Percentiles rank a stretch among this genome's conserved stretches.
Evolutionary conservation across 2,329 filamentous ascomycete genomes (phyloP).

Genomic region (Colletotrichum australisinense): DNA sequence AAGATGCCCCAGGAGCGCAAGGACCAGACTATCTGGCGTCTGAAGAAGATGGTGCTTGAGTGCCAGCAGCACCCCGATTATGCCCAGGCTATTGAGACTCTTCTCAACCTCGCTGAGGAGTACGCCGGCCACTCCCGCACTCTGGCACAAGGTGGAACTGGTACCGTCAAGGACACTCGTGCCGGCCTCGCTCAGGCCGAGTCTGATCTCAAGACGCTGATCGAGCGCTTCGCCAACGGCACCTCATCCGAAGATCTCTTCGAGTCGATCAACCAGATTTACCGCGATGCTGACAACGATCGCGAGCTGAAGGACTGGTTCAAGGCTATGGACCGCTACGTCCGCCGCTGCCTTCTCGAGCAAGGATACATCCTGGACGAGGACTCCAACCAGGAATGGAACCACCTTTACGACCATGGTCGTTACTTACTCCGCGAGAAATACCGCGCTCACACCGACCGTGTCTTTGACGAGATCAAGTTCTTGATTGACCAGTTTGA

Average conservation of each 20-base stretch:
- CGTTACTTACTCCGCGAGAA: slow-evolving; percentile 88
- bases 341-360: slow-evolving; percentile 86
- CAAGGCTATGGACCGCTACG: slow-evolving; percentile 78
- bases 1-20: slow-evolving; percentile 95
- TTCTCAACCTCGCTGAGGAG: slow-evolving; percentile 85
- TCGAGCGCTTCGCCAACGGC: slow-evolving; percentile 96
- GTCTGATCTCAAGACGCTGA: slow-evolving; percentile 83
- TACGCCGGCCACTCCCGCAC: slow-evolving; percentile 82
- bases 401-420: slow-evolving; percentile 85
- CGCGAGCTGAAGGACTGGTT: slow-evolving; percentile 92
- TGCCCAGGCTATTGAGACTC: slow-evolving; percentile 87
- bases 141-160: slow-evolving; percentile 71
- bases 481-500: slow-evolving; percentile 93
- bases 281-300: slow-evolving; percentile 87
- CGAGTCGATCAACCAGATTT: slow-evolving; percentile 85
- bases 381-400: slow-evolving; percentile 82
- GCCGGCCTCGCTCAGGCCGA: slow-evolving; percentile 78
- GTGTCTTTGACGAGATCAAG: slow-evolving; percentile 88
- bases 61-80: slow-evolving; percentile 97
- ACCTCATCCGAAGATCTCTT: slow-evolving; percentile 91
- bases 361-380: slow-evolving; percentile 93
- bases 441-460: slow-evolving; percentile 87
- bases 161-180: slow-evolving; percentile 79
- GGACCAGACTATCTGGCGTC: slow-evolving; percentile 88
- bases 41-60: slow-evolving; percentile 98